Conservation (phyloP, 306 rosid genomes). For the Cajanus cajan region DNA sequence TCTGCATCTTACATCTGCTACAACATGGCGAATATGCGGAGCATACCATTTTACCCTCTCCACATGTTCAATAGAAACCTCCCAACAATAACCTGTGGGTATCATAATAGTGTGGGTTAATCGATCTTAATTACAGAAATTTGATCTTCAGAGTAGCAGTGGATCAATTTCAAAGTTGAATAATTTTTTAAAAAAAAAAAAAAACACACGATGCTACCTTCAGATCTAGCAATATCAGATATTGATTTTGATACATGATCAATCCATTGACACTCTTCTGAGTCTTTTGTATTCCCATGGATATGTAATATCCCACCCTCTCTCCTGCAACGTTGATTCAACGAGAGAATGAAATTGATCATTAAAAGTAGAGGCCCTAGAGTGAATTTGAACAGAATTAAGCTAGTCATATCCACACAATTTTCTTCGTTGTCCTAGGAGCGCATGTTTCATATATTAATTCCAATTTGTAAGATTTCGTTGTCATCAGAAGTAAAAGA, state of each 20-base stretch:
- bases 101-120: neutral
- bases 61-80: constrained; percentile 64
- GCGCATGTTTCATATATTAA: constrained; percentile 8
- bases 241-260: constrained; percentile 58
- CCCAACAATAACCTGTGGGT: constrained; percentile 74
- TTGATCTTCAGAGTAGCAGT: neutral
- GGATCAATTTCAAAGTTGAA: constrained; percentile 3
- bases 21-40: constrained; percentile 88
- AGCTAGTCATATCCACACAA: neutral
- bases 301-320: constrained; percentile 83
- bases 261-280: constrained; percentile 63
- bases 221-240: constrained; percentile 65
- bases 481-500: neutral
- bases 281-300: constrained; percentile 83
- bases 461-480: neutral
- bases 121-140: neutral
- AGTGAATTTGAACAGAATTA: constrained; percentile 1
- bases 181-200: neutral
- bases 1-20: constrained; percentile 80
- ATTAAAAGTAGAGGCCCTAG: neutral
- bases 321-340: constrained; percentile 51
- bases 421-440: neutral
- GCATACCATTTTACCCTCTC: constrained; percentile 98
- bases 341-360: neutral
- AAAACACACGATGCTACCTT: constrained; percentile 47